Conservation (phyloP, 1,139 yeast genomes). For the Suhomyces coccinellae region DNA sequence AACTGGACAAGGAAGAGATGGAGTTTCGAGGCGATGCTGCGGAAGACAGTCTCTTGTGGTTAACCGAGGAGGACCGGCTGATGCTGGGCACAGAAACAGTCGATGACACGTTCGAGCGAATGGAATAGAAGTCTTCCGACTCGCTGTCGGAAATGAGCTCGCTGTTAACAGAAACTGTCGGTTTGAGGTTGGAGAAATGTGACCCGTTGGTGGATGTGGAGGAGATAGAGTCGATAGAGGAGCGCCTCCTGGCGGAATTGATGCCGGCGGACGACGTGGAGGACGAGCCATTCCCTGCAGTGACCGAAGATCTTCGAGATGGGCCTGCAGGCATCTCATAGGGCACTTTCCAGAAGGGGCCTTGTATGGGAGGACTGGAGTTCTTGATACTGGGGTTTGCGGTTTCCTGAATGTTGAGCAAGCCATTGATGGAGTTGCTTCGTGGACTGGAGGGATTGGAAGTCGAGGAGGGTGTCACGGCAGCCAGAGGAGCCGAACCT, state of each 20-base stretch:
- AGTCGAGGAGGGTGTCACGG: conserved; percentile 16
- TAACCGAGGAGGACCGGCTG: conserved; percentile 9
- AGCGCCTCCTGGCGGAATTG: conserved; percentile 25
- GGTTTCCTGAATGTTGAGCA: conserved; percentile 14
- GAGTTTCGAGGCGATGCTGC: conserved; percentile 49
- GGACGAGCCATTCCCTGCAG: conserved; percentile 3
- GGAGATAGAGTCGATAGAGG: conserved; percentile 39
- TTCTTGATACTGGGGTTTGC: conserved; percentile 19
- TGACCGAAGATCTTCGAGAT: conserved; percentile 12
- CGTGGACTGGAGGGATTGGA: conserved; percentile 15
- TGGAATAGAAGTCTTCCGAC: conserved; percentile 40
- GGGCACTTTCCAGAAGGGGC: conserved; percentile 54
- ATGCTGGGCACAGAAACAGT: conserved; percentile 6
- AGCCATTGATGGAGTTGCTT: conserved; percentile 16
- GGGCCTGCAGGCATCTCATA: conserved; percentile 45
- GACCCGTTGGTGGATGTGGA: conserved; percentile 37
- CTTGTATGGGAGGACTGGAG: conserved; percentile 41
- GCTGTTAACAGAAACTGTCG: conserved; percentile 24
- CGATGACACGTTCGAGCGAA: conserved; percentile 18
- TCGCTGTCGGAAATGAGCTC: conserved; percentile 38
- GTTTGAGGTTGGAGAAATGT: conserved; percentile 32
- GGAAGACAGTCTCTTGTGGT: conserved; percentile 18
- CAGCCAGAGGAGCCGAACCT: conserved; percentile 11
- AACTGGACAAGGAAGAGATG: conserved; percentile 43
- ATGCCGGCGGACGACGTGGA: conserved; percentile 5